These are phyloP conservation scores for Plasmodium cynomolgi DNA, from an alignment of 169 alveolate species.

Conservation along the genomic window DNA sequence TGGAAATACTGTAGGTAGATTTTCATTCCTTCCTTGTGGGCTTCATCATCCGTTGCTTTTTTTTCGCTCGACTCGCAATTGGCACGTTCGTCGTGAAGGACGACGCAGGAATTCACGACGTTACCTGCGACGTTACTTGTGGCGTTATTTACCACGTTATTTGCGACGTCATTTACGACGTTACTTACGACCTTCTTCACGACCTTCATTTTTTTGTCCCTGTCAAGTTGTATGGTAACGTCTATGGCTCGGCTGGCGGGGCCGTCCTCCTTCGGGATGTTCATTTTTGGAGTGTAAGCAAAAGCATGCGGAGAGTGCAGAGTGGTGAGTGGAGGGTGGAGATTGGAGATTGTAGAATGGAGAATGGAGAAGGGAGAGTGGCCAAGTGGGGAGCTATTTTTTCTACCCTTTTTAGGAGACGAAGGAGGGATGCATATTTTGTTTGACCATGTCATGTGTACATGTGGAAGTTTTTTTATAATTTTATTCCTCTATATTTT, in stretches of 20 bases:
- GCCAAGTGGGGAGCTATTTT: neutral
- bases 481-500: neutral
- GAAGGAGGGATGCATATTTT: neutral
- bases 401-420: neutral
- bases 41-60: neutral
- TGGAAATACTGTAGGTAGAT: constrained; percentile 23
- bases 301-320: neutral
- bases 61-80: neutral
- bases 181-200: neutral
- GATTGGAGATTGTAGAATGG: too few relatives aligned
- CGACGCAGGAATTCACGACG: too few relatives aligned
- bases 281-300: constrained; percentile 3
- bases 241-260: neutral
- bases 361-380: too few relatives aligned
- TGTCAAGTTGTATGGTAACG: constrained; percentile 24
- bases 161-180: neutral
- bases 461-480: neutral
- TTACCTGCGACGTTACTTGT: neutral
- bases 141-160: neutral
- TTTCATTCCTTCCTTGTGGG: constrained; percentile 26
- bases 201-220: constrained; percentile 37
- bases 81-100: neutral
- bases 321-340: too few relatives aligned
- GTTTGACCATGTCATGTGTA: neutral
- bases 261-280: constrained; percentile 34